Evolutionary conservation across 2,329 filamentous ascomycete species (phyloP).

Genomic region (Penicillium sp.): DNA sequence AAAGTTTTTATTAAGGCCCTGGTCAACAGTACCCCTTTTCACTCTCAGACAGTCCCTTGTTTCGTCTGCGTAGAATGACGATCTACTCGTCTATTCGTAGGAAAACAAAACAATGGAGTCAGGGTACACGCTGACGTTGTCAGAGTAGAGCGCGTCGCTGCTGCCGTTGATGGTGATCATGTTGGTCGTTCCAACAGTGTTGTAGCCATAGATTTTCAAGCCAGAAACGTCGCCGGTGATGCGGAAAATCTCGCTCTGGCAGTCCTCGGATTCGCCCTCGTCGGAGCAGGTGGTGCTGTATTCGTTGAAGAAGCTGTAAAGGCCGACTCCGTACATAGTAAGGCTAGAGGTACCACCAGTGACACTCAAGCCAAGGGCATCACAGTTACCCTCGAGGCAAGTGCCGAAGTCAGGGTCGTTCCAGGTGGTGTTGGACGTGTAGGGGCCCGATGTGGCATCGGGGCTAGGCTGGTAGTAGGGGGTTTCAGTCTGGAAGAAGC

Average conservation of each 20-base stretch:
- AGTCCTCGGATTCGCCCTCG: conserved; percentile 36
- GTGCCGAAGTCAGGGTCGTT: conserved; percentile 34
- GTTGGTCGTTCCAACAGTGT: conserved; percentile 43
- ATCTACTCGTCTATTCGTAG: background rate
- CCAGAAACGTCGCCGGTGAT: conserved; percentile 34
- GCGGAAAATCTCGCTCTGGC: conserved; percentile 49
- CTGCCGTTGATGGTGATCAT: conserved; percentile 46
- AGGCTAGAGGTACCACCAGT: conserved; percentile 38
- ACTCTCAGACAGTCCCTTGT: too few species aligned
- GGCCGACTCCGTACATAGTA: conserved; percentile 49
- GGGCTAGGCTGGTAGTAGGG: conserved; percentile 37
- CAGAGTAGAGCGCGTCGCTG: conserved; percentile 40
- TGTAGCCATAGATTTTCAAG: conserved; percentile 43
- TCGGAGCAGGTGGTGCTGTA: conserved; percentile 45
- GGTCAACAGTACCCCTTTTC: too few species aligned
- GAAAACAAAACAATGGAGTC: conserved; percentile 42
- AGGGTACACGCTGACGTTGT: conserved; percentile 47
- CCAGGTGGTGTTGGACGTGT: conserved; percentile 24
- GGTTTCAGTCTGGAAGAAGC: conserved; percentile 38
- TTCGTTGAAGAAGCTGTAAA: conserved; percentile 55
- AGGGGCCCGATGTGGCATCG: conserved; percentile 29
- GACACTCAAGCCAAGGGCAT: conserved; percentile 50
- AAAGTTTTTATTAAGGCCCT: too few species aligned
- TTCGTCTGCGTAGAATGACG: background rate
- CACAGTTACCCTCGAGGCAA: conserved; percentile 29